Evolutionary conservation across 495 filamentous ascomycete genomes (phyloP).

Genomic region (Annulohypoxylon nitens): DNA sequence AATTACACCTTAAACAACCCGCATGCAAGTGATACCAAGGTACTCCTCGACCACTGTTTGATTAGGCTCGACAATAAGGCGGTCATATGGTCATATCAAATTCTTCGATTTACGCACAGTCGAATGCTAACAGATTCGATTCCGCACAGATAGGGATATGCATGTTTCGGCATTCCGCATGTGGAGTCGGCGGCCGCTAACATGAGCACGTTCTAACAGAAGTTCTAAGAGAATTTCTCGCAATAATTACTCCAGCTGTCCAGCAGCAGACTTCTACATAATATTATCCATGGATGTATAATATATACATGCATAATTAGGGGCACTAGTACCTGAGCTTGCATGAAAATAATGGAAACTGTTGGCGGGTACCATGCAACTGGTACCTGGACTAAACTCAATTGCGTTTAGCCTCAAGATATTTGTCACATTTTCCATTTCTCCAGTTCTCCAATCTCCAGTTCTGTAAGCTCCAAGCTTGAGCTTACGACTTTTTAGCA

Average conservation of each 20-base stretch:
- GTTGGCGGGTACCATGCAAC: conserved; percentile 11
- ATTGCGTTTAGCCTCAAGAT: conserved; percentile 2
- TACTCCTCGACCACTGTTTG: neutral
- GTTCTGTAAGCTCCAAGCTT: too few relatives aligned
- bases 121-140: neutral
- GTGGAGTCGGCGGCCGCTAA: conserved; percentile 8
- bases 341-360: conserved; percentile 9
- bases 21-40: conserved; percentile 10
- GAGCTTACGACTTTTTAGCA: conserved; percentile 2
- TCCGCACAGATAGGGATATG: neutral
- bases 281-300: too few relatives aligned
- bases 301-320: neutral
- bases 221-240: neutral
- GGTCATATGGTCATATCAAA: neutral
- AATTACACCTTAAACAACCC: conserved; percentile 14
- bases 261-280: neutral
- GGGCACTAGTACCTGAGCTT: conserved; percentile 12
- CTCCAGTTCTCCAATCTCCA: conserved; percentile 7
- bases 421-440: conserved; percentile 6
- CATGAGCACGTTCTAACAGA: conserved; percentile 19
- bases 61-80: neutral
- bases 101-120: neutral
- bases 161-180: conserved; percentile 24
- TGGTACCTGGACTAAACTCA: conserved; percentile 30
- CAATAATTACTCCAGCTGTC: neutral